A percentile compares a stretch with the other conserved stretches of the same genome.
Evolutionary conservation across 2,329 filamentous ascomycete species (phyloP).

Genomic region (Orbilia brochopaga): DNA sequence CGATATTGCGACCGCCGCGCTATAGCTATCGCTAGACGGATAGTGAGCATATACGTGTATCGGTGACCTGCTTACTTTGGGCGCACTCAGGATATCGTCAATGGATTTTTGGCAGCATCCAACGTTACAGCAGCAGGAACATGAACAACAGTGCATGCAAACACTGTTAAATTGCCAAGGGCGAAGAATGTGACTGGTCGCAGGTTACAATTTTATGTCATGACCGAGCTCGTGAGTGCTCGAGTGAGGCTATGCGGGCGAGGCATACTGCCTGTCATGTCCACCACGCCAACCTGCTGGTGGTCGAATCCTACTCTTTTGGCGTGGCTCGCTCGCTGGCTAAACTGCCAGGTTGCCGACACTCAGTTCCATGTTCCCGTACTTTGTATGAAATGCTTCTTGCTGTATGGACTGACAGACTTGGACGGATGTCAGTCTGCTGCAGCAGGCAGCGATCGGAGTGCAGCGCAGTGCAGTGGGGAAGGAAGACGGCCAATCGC

Average conservation of each 20-base stretch:
- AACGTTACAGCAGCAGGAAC: background rate
- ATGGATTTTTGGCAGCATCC: too few relatives aligned
- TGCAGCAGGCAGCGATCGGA: background rate
- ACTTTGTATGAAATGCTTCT: background rate
- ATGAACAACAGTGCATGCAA: background rate
- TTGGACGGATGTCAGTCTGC: background rate
- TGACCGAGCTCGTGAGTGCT: background rate
- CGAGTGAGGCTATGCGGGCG: conserved; percentile 45
- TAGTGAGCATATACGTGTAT: background rate
- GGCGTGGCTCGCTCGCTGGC: conserved; percentile 17
- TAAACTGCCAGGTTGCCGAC: conserved; percentile 18
- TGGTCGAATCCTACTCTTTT: conserved; percentile 49
- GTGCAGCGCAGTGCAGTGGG: background rate
- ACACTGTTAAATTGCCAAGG: conserved; percentile 1
- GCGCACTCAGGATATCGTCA: too few relatives aligned
- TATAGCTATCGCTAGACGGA: background rate
- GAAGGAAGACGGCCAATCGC: background rate
- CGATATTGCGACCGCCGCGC: background rate
- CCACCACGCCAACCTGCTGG: background rate
- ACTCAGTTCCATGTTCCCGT: too few relatives aligned
- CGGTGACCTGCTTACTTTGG: too few relatives aligned
- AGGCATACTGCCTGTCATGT: conserved; percentile 29
- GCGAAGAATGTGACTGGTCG: conserved; percentile 28
- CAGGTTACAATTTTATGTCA: background rate
- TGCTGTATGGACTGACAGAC: background rate